These are phyloP conservation scores for Melanomma pulvis-pyrius DNA, from an alignment of 495 filamentous ascomycete species.

Conservation along the genomic window DNA sequence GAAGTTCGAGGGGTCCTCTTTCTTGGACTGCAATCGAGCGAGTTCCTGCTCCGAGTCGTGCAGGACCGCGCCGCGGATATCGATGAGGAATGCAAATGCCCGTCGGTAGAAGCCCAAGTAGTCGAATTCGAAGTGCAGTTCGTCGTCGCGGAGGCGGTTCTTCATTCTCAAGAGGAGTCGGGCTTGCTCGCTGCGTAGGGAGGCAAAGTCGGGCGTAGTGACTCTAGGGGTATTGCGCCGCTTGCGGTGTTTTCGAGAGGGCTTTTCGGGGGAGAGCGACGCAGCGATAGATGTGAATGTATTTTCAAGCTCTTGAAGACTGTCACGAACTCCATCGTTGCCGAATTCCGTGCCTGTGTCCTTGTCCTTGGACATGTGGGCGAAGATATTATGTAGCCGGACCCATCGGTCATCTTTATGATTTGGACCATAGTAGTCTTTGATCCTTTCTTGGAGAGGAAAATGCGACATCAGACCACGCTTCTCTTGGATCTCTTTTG, in stretches of 20 bases:
- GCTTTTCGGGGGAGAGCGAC: background rate
- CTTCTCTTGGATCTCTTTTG: conserved; percentile 2
- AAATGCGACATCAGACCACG: background rate
- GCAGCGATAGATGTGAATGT: background rate
- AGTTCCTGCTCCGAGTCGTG: background rate
- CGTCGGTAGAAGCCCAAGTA: conserved; percentile 24
- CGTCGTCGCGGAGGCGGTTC: background rate
- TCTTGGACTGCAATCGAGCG: background rate
- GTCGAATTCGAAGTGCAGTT: conserved; percentile 24
- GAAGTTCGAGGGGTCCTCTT: background rate
- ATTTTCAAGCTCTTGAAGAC: background rate
- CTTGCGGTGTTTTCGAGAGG: background rate
- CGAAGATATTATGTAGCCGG: conserved; percentile 15
- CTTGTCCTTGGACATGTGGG: background rate
- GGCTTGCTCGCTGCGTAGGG: background rate
- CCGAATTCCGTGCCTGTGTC: too few relatives aligned
- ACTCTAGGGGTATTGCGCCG: background rate
- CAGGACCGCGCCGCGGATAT: conserved; percentile 9
- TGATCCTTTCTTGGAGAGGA: conserved; percentile 7
- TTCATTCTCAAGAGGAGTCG: background rate
- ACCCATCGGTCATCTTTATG: conserved; percentile 9
- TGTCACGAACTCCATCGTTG: too few relatives aligned
- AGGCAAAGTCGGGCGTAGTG: background rate
- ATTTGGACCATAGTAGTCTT: background rate
- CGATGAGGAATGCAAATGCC: background rate